Conservation (phyloP, 2,329 filamentous ascomycete species). For the Pseudogymnoascus sp. region DNA sequence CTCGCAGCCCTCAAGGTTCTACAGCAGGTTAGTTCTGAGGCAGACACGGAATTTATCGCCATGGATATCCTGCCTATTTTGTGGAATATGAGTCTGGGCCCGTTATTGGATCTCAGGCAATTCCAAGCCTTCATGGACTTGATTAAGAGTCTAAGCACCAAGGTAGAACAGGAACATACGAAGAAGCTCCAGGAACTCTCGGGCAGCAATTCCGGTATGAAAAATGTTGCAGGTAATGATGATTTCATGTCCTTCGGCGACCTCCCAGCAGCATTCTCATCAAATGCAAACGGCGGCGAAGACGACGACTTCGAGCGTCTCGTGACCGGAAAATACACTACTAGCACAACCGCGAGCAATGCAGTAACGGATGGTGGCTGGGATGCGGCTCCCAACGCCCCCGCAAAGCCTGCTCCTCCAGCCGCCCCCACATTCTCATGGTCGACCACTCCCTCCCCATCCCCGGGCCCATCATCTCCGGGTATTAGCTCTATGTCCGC, state of each 20-base stretch:
- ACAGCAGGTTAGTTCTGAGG: slow-evolving; percentile 69
- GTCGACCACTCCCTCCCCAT: slow-evolving; percentile 46
- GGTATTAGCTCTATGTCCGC: slow-evolving; percentile 15
- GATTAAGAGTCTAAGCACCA: slow-evolving; percentile 69
- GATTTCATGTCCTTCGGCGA: slow-evolving; percentile 66
- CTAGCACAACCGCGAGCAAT: slow-evolving; percentile 28
- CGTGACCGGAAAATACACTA: slow-evolving; percentile 62
- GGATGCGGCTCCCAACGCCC: slow-evolving; percentile 35
- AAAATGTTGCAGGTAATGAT: slow-evolving; percentile 43
- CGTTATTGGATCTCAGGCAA: slow-evolving; percentile 75
- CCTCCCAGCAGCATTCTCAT: slow-evolving; percentile 48
- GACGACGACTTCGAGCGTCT: slow-evolving; percentile 80
- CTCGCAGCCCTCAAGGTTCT: slow-evolving; percentile 83
- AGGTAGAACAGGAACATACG: slow-evolving; percentile 81
- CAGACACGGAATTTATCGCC: slow-evolving; percentile 84
- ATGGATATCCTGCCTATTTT: slow-evolving; percentile 83
- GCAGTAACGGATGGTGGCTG: slow-evolving; percentile 38
- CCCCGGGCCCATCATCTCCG: slow-evolving; percentile 12
- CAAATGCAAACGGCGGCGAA: slow-evolving; percentile 41
- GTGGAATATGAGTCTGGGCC: slow-evolving; percentile 87
- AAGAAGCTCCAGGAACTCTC: slow-evolving; percentile 80
- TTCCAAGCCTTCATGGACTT: slow-evolving; percentile 86
- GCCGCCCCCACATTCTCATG: slow-evolving; percentile 50
- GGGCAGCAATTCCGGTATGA: slow-evolving; percentile 43
- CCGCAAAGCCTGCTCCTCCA: slow-evolving; percentile 31